These are phyloP conservation scores for Priceomyces fermenticarens DNA, from an alignment of 805 yeast genomes.

Conservation along the genomic window DNA sequence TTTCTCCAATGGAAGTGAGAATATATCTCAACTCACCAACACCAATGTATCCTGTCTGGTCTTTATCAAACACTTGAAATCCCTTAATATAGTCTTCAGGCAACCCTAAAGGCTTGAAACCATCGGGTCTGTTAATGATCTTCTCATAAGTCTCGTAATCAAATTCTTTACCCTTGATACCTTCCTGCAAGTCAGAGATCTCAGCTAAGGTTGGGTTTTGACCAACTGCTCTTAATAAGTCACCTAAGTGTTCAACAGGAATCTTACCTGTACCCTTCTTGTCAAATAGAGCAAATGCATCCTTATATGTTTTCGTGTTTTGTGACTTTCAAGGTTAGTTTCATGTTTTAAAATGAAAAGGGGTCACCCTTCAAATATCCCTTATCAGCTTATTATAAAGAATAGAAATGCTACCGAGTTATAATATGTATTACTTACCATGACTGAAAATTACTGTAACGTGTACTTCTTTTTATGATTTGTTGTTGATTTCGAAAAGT, in stretches of 20 bases:
- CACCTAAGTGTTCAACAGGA: slow-evolving; percentile 81
- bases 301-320: slow-evolving; percentile 59
- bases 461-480: background rate
- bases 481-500: slow-evolving; percentile 3
- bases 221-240: slow-evolving; percentile 92
- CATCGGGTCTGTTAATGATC: slow-evolving; percentile 81
- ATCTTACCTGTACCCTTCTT: slow-evolving; percentile 94
- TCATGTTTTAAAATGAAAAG: background rate
- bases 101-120: slow-evolving; percentile 82
- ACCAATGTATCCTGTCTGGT: slow-evolving; percentile 91
- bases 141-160: slow-evolving; percentile 76
- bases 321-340: slow-evolving; percentile 25
- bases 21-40: slow-evolving; percentile 96
- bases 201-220: slow-evolving; percentile 96
- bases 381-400: too few species aligned
- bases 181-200: slow-evolving; percentile 49
- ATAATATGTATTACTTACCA: too few species aligned
- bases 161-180: slow-evolving; percentile 49
- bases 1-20: slow-evolving; percentile 94
- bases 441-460: too few species aligned
- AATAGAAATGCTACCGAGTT: too few species aligned
- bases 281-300: slow-evolving; percentile 95
- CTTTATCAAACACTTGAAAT: slow-evolving; percentile 97
- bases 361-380: too few species aligned
- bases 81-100: slow-evolving; percentile 87